Evolutionary conservation across 768 basidiomycete species (phyloP).

Genomic region (Auriscalpium vulgare): DNA sequence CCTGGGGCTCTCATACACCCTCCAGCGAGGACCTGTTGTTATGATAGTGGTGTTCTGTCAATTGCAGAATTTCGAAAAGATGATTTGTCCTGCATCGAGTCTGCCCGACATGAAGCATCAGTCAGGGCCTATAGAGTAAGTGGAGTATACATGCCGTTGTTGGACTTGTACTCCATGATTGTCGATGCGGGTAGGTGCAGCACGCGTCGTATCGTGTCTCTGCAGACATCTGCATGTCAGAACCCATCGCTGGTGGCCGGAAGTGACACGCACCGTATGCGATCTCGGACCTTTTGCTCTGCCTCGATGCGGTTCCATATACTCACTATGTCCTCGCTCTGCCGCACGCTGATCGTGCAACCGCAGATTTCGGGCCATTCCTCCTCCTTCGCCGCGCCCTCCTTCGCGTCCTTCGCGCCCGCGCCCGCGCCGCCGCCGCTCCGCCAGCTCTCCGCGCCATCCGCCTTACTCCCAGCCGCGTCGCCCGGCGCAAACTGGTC

Average conservation of each 20-base stretch:
- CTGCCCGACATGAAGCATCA: conserved; percentile 27
- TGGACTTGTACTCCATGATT: conserved; percentile 92
- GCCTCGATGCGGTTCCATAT: conserved; percentile 86
- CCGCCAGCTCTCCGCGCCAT: conserved; percentile 6
- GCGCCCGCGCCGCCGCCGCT: conserved; percentile 16
- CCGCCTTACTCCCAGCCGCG: conserved; percentile 20
- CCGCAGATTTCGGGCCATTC: conserved; percentile 86
- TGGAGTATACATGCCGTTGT: conserved; percentile 52
- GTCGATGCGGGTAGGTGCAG: conserved; percentile 72
- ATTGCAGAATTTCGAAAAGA: conserved; percentile 49
- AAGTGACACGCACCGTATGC: conserved; percentile 58
- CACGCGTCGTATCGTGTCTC: conserved; percentile 73
- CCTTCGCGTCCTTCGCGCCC: conserved; percentile 19
- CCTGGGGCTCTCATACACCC: too few species aligned
- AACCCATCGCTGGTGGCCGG: background rate
- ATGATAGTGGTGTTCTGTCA: conserved; percentile 26
- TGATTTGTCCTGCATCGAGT: conserved; percentile 85
- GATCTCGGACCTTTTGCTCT: conserved; percentile 68
- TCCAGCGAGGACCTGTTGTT: conserved; percentile 1
- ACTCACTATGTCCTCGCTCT: conserved; percentile 89
- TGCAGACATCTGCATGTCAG: conserved; percentile 21
- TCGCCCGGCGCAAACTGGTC: conserved; percentile 68
- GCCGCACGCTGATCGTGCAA: conserved; percentile 88
- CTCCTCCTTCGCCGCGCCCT: conserved; percentile 26
- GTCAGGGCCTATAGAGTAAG: background rate